Base-by-base conservation (phyloP, 1,284 basidiomycete species). In the Ceratobasidium sp. region DNA sequence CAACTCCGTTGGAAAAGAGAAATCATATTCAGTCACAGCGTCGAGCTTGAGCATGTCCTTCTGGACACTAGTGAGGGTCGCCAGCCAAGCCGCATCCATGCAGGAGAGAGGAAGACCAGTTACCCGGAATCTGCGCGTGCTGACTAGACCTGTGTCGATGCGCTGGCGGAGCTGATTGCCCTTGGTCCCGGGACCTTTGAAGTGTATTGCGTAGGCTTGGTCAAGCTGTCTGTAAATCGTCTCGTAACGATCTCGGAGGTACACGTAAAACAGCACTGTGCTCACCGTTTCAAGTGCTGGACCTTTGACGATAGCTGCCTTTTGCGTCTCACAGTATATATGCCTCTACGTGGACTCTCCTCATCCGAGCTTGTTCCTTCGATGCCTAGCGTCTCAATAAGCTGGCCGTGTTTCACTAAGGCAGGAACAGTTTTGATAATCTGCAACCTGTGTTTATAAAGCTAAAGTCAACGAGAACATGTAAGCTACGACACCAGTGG, bases 291-390 rank as follows among this genome's bases (percentile, higher is more conserved):
- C 9, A 57, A 25, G 22, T 57, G 19, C 3, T 3, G 17, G 13
- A 57, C 54, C 29, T 57, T 25, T 6, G 54, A 57, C 2, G 54
- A 57, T 1, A 57, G 29, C 19, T 57, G 54, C 19, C 25, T 57
- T 7, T 15, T 2, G 22, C 54, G 54, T n/a, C 13, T 57, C 1
- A 57, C 29, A n/a, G 25, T 9, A 25, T 57, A 57, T 11, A 32
- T 15, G 22, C 54, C 54, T 11, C 2, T n/a, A n/a, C 9, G 54
- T 9, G 1, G 54, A 2, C 8, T 25, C 54, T 57, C 54, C 29
- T 57, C 54, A 15, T 57, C 54, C 13, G 54, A 57, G 22, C 54
- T 57, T 32, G 54, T 57, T 11, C 54, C 54, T n/a, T 57, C 54
- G 3, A 57, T 57, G 29, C 54, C 54, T 5, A 57, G n/a, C 8